A percentile compares a stretch with the other conserved stretches of the same genome.
Evolutionary conservation across 2,329 filamentous ascomycete genomes (phyloP).

Genomic region (Sphaceloma murrayae): DNA sequence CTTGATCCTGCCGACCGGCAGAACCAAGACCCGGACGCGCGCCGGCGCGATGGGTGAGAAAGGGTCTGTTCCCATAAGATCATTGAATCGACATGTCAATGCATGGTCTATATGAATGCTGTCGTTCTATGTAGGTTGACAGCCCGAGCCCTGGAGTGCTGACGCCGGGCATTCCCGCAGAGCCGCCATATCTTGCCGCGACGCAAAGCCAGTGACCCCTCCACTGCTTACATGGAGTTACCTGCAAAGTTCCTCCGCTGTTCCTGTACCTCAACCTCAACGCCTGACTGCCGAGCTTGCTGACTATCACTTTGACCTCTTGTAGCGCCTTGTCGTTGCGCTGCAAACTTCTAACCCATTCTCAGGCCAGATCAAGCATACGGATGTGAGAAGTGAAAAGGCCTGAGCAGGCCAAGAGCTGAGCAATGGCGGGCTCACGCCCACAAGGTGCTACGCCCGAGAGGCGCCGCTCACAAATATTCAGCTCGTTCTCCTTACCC

Average conservation of each 20-base stretch:
- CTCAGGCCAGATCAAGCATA: background rate
- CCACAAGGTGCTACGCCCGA: conserved; percentile 14
- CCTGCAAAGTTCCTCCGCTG: too few relatives aligned
- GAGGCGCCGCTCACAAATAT: conserved; percentile 16
- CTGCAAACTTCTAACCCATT: background rate
- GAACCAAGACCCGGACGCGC: conserved; percentile 75
- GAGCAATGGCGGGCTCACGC: conserved; percentile 6
- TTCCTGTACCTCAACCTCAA: too few relatives aligned
- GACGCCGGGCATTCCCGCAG: too few relatives aligned
- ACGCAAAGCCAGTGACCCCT: too few relatives aligned
- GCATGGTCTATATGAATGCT: too few relatives aligned
- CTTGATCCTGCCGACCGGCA: conserved; percentile 81
- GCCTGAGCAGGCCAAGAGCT: background rate
- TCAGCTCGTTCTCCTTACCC: conserved; percentile 11
- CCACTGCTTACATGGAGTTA: too few relatives aligned
- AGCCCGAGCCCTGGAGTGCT: too few relatives aligned
- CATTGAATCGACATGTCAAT: conserved; percentile 30
- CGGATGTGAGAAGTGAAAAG: background rate
- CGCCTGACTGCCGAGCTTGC: too few relatives aligned
- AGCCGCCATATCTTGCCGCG: too few relatives aligned
- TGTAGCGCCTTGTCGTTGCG: too few relatives aligned
- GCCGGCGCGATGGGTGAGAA: conserved; percentile 85
- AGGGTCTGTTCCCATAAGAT: conserved; percentile 77
- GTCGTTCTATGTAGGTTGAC: too few relatives aligned
- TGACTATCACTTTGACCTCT: too few relatives aligned